Percentiles rank a stretch among this genome's conserved stretches.
phyloP scores from a whole-genome alignment of 2,329 filamentous ascomycete species.

The Ustulina deusta region DNA sequence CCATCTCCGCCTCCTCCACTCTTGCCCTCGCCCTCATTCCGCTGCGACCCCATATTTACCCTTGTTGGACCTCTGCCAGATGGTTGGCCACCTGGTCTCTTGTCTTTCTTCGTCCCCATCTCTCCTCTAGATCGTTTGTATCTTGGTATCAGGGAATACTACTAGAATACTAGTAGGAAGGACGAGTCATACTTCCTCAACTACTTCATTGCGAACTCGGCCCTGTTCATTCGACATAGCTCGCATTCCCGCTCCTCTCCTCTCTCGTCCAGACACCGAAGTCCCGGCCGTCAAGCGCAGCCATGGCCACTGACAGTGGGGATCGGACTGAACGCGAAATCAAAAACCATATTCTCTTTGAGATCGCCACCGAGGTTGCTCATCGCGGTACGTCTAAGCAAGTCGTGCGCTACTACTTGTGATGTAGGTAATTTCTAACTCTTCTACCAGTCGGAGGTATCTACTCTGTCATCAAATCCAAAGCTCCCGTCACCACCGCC shows the following conservation, averaged over 20 bases:
- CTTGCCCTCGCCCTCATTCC: background rate
- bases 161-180: background rate
- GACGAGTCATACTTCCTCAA: background rate
- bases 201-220: background rate
- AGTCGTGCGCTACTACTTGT: conserved; percentile 13
- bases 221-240: background rate
- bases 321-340: conserved; percentile 74
- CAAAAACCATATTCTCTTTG: conserved; percentile 95
- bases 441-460: conserved; percentile 84
- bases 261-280: conserved; percentile 12
- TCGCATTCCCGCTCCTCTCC: conserved; percentile 9
- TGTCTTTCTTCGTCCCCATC: conserved; percentile 7
- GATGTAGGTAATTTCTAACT: conserved; percentile 40
- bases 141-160: background rate
- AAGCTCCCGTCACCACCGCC: conserved; percentile 95
- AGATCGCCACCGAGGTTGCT: conserved; percentile 96
- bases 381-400: conserved; percentile 78
- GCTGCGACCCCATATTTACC: conserved; percentile 13
- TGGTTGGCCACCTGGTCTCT: conserved; percentile 19
- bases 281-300: conserved; percentile 30
- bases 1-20: conserved; percentile 19
- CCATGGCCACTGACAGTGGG: conserved; percentile 61
- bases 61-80: conserved; percentile 27
- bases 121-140: conserved; percentile 17
- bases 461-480: conserved; percentile 99